These are phyloP conservation scores for Fusarium sarcochroum DNA, from an alignment of 2,329 filamentous ascomycete species.

Conservation along the genomic window DNA sequence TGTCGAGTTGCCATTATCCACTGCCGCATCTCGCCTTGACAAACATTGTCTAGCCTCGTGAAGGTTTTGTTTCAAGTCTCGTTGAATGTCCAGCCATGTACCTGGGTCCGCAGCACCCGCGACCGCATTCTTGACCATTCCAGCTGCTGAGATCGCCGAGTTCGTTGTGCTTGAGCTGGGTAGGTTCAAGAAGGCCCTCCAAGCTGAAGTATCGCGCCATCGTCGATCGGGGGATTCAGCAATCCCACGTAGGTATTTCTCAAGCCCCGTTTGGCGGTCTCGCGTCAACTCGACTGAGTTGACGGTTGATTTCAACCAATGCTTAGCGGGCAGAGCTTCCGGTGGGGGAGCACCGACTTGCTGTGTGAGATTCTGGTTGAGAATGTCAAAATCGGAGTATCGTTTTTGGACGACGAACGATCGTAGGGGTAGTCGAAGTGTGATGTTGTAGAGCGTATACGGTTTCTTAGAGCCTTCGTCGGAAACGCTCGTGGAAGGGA, in stretches of 20 bases:
- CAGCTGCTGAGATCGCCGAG: constrained; percentile 63
- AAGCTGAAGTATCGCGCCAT: constrained; percentile 81
- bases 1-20: constrained; percentile 57
- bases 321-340: constrained; percentile 76
- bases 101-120: constrained; percentile 69
- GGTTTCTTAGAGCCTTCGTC: constrained; percentile 69
- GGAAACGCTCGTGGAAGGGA: constrained; percentile 74
- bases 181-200: constrained; percentile 81
- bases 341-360: constrained; percentile 76
- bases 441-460: constrained; percentile 84
- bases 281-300: constrained; percentile 78
- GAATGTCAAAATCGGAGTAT: constrained; percentile 82
- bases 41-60: constrained; percentile 78
- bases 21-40: constrained; percentile 72
- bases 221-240: constrained; percentile 79
- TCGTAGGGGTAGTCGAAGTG: constrained; percentile 80
- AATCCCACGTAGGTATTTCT: constrained; percentile 79
- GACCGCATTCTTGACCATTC: constrained; percentile 57
- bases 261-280: constrained; percentile 75
- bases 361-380: constrained; percentile 74
- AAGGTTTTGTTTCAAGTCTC: constrained; percentile 76
- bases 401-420: constrained; percentile 84
- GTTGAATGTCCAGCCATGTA: constrained; percentile 83
- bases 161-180: constrained; percentile 66
- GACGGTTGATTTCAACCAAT: constrained; percentile 82